Conservation (phyloP, 352 stramenopile species). For the Chrysophaeum taylorii region DNA sequence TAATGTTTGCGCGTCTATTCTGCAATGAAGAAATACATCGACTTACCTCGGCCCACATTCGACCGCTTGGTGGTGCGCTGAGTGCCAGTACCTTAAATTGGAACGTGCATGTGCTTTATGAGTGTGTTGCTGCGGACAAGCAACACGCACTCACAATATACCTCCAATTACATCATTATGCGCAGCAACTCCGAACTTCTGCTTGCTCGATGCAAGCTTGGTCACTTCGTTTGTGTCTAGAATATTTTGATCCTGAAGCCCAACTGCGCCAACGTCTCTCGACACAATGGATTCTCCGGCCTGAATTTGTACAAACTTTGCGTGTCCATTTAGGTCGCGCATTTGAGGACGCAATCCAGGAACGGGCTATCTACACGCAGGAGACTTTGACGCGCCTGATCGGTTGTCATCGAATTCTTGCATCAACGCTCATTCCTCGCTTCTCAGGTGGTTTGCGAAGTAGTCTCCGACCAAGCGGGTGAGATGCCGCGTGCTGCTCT, state of each 20-base stretch:
- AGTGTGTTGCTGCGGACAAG: slow-evolving; percentile 4
- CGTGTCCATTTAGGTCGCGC: background rate
- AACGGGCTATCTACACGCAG: too few species aligned
- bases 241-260: background rate
- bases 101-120: background rate
- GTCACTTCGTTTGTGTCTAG: background rate
- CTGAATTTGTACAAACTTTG: background rate
- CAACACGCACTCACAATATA: background rate
- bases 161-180: background rate
- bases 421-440: too few species aligned
- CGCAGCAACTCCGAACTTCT: background rate
- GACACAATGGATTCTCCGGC: background rate
- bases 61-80: background rate
- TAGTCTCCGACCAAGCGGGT: too few species aligned
- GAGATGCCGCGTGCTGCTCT: too few species aligned
- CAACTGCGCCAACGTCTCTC: background rate
- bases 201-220: background rate
- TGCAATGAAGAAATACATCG: background rate
- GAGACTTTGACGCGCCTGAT: too few species aligned
- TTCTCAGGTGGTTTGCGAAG: too few species aligned
- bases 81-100: too few species aligned
- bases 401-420: too few species aligned
- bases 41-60: background rate
- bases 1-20: background rate
- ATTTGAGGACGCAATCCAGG: too few species aligned